Percentiles rank a stretch among this genome's conserved stretches.
Conservation (phyloP, 164 flowering plant species). For the Aristolochia fimbriata region DNA sequence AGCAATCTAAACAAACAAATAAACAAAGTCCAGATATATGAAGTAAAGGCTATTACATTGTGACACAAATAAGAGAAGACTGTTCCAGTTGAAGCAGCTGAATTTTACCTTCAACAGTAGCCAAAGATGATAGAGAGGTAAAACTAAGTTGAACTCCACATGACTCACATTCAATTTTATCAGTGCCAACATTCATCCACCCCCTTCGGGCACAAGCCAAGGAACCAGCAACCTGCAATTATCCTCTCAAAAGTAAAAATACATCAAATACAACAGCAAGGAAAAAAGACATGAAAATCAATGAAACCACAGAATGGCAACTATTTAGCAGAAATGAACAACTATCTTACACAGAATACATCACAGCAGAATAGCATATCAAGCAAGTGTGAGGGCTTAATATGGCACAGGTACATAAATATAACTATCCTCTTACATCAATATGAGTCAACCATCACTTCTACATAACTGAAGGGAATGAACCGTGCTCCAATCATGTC, state of each 20-base stretch:
- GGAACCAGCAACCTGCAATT: conserved; percentile 64
- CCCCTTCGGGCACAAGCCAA: conserved; percentile 94
- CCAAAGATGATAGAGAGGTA: conserved; percentile 32
- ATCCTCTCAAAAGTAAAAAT: not conserved
- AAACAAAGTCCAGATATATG: no score
- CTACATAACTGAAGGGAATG: no score
- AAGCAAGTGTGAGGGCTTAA: not conserved
- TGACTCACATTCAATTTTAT: conserved; percentile 71
- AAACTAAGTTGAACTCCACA: conserved; percentile 65
- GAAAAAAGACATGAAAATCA: not conserved
- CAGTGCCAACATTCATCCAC: conserved; percentile 72
- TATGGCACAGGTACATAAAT: not conserved
- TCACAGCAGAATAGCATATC: not conserved
- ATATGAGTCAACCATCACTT: not conserved
- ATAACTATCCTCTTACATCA: not conserved
- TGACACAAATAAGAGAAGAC: not conserved
- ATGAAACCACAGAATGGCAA: not conserved
- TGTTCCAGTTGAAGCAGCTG: not conserved
- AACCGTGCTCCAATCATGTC: no score
- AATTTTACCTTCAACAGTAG: conserved; percentile 52
- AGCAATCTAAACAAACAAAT: no score
- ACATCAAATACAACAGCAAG: not conserved
- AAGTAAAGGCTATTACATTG: not conserved
- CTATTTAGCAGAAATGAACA: not conserved
- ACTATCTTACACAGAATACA: not conserved